Evolutionary conservation across 164 flowering plant genomes (phyloP), one percentile per base, ranked within the genome.

Genomic region (Sextonia rubra): DNA sequence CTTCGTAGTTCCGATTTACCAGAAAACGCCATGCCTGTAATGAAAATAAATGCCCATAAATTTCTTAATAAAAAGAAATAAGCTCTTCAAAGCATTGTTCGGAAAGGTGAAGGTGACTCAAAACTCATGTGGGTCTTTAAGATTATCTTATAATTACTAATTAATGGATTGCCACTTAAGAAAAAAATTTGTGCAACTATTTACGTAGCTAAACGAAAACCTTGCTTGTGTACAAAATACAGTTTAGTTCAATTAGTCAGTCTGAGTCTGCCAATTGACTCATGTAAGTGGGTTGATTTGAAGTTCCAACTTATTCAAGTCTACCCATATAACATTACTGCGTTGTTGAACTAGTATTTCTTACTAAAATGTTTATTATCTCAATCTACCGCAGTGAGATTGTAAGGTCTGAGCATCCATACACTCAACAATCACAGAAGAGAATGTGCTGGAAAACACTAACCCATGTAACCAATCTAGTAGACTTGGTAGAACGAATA

Each of bases 401-500:
- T 52, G 58, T 18, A 17, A 14, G 58, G 20, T 52, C 58, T 52
- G 58, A 52, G 58, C 17, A 52, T 14, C 1, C 4, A 18, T 52
- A 52, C 20, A 52, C 14, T 52, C 58, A 52, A 52, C 17, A 15
- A 15, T 52, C n/a, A 20, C n/a, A 52, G n/a, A 15, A 20, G 58
- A 12, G 58, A 52, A 52, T 15, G n/a, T 52, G 58, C 58, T 52
- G 58, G n/a, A 12, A 52, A 52, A 64, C 3, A 82, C 90, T 86
- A 44, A 93, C 98, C 98, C 95, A 93, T 61, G 88, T 92, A 0
- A 91, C 97, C 80, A 91, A 86, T 72, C 91, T 88, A 71, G 86
- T 91, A 1, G 44, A 37, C 49, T 87, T 91, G 87, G 82, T 79
- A 80, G 6, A 87, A 56, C 85, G 12, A 12, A 85, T 76, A 30